These are phyloP conservation scores for Xylariaceae sp. DNA, from an alignment of 2,329 filamentous ascomycete genomes.

Conservation along the genomic window DNA sequence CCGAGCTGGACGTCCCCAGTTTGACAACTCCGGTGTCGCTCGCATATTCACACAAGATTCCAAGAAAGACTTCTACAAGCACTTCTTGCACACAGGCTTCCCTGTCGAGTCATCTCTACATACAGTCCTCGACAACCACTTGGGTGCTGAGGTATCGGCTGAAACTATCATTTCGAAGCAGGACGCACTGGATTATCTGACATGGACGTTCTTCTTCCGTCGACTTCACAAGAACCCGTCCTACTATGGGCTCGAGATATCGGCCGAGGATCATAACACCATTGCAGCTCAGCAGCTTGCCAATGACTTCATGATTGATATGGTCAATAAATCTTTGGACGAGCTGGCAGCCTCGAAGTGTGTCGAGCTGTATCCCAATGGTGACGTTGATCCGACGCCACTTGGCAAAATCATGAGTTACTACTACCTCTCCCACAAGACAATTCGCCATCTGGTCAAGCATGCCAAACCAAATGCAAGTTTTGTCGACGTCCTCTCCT, in stretches of 20 bases:
- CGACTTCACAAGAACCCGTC: constrained; percentile 96
- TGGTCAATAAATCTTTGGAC: constrained; percentile 81
- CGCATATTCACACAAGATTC: constrained; percentile 96
- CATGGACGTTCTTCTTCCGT: constrained; percentile 99
- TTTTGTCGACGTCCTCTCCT: constrained; percentile 79
- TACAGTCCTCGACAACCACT: constrained; percentile 94
- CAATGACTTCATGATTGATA: constrained; percentile 89
- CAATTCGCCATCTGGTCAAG: constrained; percentile 77
- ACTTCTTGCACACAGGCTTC: constrained; percentile 96
- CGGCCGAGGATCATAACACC: constrained; percentile 86
- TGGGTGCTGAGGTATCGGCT: constrained; percentile 90
- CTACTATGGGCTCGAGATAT: constrained; percentile 94
- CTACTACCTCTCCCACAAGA: constrained; percentile 96
- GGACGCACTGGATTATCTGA: constrained; percentile 94
- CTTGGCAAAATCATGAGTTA: constrained; percentile 99
- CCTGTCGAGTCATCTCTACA: constrained; percentile 95
- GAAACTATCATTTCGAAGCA: constrained; percentile 92
- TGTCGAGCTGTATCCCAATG: constrained; percentile 76
- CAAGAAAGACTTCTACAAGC: constrained; percentile 99
- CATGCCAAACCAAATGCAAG: constrained; percentile 70
- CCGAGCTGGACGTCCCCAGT: constrained; percentile 90
- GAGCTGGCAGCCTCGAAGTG: constrained; percentile 84
- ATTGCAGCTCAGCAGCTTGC: constrained; percentile 79
- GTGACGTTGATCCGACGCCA: constrained; percentile 83
- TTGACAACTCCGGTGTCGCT: constrained; percentile 92